Evolutionary conservation across 768 basidiomycete genomes (phyloP).

Genomic region (Podaxis sp.): DNA sequence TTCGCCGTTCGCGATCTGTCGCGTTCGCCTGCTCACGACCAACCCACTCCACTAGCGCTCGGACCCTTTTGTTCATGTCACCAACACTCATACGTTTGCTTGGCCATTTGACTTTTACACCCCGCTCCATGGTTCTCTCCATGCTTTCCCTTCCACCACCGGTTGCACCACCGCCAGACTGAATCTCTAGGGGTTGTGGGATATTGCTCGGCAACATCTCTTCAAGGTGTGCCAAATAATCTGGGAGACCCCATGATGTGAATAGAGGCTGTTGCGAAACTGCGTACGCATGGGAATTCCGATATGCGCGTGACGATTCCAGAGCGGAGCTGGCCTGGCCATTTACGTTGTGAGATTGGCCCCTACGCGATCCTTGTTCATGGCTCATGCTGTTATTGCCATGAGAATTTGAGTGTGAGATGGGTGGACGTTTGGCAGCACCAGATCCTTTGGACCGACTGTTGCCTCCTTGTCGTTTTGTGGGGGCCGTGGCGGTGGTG

Average conservation of each 20-base stretch:
- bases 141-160: slow-evolving; percentile 44
- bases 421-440: slow-evolving; percentile 34
- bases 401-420: slow-evolving; percentile 23
- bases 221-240: slow-evolving; percentile 86
- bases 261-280: slow-evolving; percentile 74
- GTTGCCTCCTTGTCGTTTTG: slow-evolving; percentile 34
- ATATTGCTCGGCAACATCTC: slow-evolving; percentile 74
- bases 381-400: slow-evolving; percentile 22
- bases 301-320: slow-evolving; percentile 63
- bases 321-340: slow-evolving; percentile 32
- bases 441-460: slow-evolving; percentile 36
- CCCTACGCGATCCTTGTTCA: slow-evolving; percentile 48
- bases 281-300: slow-evolving; percentile 75
- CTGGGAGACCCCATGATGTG: slow-evolving; percentile 89
- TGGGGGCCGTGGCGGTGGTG: slow-evolving; percentile 12
- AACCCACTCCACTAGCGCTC: slow-evolving; percentile 91
- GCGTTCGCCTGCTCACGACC: slow-evolving; percentile 80
- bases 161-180: slow-evolving; percentile 31
- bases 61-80: slow-evolving; percentile 95
- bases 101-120: slow-evolving; percentile 90
- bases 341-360: slow-evolving; percentile 34
- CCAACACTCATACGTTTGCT: slow-evolving; percentile 92
- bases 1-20: slow-evolving; percentile 63
- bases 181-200: slow-evolving; percentile 73
- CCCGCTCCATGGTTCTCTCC: slow-evolving; percentile 66